Evolutionary conservation across 208 protist genomes (phyloP).

Genomic region (Wallacemonas sp.): DNA sequence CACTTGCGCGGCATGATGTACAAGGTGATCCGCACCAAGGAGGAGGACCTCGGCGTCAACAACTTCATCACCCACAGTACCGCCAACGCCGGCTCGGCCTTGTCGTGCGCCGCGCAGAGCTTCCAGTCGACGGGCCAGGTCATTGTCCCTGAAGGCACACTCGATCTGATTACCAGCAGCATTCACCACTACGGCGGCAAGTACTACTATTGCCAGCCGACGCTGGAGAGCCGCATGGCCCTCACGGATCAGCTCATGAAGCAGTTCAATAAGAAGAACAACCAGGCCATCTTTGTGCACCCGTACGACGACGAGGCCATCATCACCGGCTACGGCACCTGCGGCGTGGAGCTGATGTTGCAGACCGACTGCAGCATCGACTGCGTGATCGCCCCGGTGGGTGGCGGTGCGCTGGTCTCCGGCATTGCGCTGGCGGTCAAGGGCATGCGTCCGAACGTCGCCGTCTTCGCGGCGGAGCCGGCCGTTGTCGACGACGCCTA

Average conservation of each 20-base stretch:
- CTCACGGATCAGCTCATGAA: constrained; percentile 38
- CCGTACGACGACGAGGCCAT: constrained; percentile 91
- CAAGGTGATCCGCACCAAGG: constrained; percentile 71
- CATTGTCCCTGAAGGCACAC: constrained; percentile 85
- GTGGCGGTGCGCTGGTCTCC: constrained; percentile 87
- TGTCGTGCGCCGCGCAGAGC: constrained; percentile 80
- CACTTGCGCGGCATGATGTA: constrained; percentile 73
- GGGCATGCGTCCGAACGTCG: constrained; percentile 85
- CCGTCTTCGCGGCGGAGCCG: constrained; percentile 89
- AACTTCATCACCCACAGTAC: constrained; percentile 90
- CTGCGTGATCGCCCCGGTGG: constrained; percentile 87
- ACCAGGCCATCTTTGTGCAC: constrained; percentile 81
- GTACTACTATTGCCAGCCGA: constrained; percentile 48
- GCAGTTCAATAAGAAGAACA: constrained; percentile 56
- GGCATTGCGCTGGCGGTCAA: constrained; percentile 90
- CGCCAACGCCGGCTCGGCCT: constrained; percentile 92
- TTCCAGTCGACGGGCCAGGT: constrained; percentile 85
- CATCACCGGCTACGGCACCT: constrained; percentile 91
- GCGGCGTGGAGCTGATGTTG: constrained; percentile 88
- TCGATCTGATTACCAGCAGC: constrained; percentile 68
- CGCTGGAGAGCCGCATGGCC: constrained; percentile 47
- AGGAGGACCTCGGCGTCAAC: constrained; percentile 60
- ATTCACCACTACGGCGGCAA: constrained; percentile 68
- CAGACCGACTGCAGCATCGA: constrained; percentile 83
- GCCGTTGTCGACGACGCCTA: constrained; percentile 24